Base-by-base conservation (phyloP, 768 basidiomycete species). In the Leccinum boreale region DNA sequence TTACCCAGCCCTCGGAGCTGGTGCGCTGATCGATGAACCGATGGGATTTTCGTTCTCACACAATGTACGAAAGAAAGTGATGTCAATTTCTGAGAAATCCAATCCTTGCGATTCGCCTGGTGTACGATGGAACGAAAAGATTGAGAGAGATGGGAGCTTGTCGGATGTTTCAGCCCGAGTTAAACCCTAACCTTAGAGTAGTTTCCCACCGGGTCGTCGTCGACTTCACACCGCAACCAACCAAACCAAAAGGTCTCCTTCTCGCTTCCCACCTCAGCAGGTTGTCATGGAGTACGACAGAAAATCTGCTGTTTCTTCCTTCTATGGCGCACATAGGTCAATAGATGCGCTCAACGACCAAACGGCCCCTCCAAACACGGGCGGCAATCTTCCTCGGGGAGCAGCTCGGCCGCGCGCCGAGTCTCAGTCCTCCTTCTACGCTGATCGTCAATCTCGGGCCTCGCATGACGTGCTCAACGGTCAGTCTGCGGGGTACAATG, bases 291-390 rank as follows among this genome's bases (percentile, higher is more conserved):
- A 90, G 62, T 79, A 82, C 65, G 90, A 90, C 75, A 81, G 87
- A 67, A 89, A 87, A 73, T 90, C 90, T 5, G 81, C 82, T 1
- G 86, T 88, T 5, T 91, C 90, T 9, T 91, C 89, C 4, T 92
- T 90, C 77, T 91, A 90, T 61, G 86, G 84, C 21, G 71, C 62
- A 33, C 81, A 82, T 36, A 83, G 84, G 69, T 81, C 89, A n/a
- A 65, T 78, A 59, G 86, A 92, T 65, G 81, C 78, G 29, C 78
- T 89, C 50, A 85, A 85, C 63, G 69, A 76, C 56, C 79, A 76
- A 54, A 76, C 78, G 9, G 33, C 56, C 5, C 70, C 75, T 14
- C 58, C 67, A 57, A 48, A 36, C 52, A 55, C 56, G 33, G 57
- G 14, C 52, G 46, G 58, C 53, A 61, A 61, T 50, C 59, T 66